Evolutionary conservation across 805 yeast genomes (phyloP), one percentile per base, ranked within the genome.

Genomic region (Lachancea meyersii): DNA sequence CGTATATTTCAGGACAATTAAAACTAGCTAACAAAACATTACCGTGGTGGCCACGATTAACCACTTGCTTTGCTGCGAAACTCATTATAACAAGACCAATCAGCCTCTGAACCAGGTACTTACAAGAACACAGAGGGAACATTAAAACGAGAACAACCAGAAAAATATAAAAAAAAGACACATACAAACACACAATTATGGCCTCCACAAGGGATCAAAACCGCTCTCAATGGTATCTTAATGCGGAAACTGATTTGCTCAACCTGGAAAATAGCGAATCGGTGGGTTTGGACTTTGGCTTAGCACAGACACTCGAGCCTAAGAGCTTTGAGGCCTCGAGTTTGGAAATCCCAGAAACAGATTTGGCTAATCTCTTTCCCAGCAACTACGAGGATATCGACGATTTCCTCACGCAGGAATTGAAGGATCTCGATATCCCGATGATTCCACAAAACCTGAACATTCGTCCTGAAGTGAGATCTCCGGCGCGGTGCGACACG

Each of bases 391-490:
- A 72, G 40, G 75, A 79, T 23, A 65, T 77, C 27, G 82, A 77
- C 55, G 73, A 71, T 48, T 59, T 77, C 46, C 66, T 82, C 45
- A 75, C 76, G 31, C 79, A 77, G 48, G 72, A 83, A 2, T 61
- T 81, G 31, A 64, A 76, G 55, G 87, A 80, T 42, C 68, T 82
- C 45, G 85, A 76, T 51, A 82, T 82, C 35, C 82, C 86, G 6
- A 51, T 65, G 22, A 47, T 55, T n/a, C 60, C 63, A 11, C 44
- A 43, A 21, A 26, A 19, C 13, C 11, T 31, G 18, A 22, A 22
- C 17, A 5, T 21, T 21, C 41, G 43, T 13, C 26, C 33, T 10
- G 41, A 28, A 5, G 31, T 28, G 17, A 22, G 36, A 5, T 31
- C 28, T 14, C 17, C 31, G 16, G 31, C 43, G 10, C 21, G 23